Conservation (phyloP, 306 rosid genomes). For the Medicago lupulina region DNA sequence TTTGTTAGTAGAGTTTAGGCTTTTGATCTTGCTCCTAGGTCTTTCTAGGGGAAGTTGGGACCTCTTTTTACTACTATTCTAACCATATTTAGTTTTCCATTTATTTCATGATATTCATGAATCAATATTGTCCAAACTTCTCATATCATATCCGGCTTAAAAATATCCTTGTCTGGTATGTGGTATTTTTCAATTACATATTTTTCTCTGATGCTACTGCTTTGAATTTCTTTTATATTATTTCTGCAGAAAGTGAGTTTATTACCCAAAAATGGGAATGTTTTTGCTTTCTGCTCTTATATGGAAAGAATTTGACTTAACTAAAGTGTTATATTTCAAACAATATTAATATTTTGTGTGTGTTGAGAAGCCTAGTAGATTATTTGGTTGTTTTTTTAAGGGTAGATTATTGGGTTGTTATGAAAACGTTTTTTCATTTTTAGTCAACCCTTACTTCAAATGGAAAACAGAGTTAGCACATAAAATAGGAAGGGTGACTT, state of each 20-base stretch:
- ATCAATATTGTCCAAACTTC: conserved; percentile 24
- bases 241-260: conserved; percentile 39
- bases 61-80: conserved; percentile 42
- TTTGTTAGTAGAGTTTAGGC: conserved; percentile 41
- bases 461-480: conserved; percentile 32
- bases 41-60: conserved; percentile 54
- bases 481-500: conserved; percentile 8
- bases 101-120: conserved; percentile 17
- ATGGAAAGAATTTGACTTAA: conserved; percentile 21
- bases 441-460: conserved; percentile 36
- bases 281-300: conserved; percentile 32
- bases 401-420: conserved; percentile 35
- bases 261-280: conserved; percentile 7
- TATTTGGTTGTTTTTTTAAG: not conserved
- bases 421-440: conserved; percentile 23
- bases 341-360: not conserved
- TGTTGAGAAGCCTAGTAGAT: conserved; percentile 22
- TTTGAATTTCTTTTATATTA: conserved; percentile 39
- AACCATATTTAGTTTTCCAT: conserved; percentile 36
- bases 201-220: conserved; percentile 33
- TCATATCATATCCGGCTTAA: not conserved
- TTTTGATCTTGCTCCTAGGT: conserved; percentile 48
- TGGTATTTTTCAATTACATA: conserved; percentile 30
- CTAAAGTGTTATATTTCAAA: conserved; percentile 20
- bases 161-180: not conserved